phyloP scores from a whole-genome alignment of 2,329 filamentous ascomycete genomes.

The Purpureocillium takamizusanense region DNA sequence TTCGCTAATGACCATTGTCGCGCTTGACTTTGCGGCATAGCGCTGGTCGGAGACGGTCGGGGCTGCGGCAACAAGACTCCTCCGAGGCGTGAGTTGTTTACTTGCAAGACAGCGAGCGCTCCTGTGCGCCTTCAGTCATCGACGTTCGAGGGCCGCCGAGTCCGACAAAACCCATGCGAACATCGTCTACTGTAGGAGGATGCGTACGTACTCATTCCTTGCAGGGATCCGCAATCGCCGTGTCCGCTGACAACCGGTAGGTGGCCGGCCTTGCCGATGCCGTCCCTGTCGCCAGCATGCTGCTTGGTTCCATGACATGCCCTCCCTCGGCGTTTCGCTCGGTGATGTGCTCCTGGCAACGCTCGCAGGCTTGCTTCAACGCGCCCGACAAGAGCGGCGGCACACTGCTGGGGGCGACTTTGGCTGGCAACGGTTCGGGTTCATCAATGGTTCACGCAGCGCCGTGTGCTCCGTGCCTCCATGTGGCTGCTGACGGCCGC shows the following conservation, averaged over 20 bases:
- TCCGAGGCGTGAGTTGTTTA: constrained; percentile 23
- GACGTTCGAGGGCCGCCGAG: too few species aligned
- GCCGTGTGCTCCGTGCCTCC: constrained; percentile 8
- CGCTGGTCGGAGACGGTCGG: constrained; percentile 19
- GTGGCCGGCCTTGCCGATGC: constrained; percentile 18
- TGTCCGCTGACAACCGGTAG: constrained; percentile 29
- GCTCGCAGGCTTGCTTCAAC: constrained; percentile 11
- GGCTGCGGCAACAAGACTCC: constrained; percentile 18
- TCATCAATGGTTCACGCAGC: not conserved
- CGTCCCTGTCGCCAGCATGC: constrained; percentile 16
- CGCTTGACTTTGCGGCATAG: constrained; percentile 21
- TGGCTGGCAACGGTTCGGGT: not conserved
- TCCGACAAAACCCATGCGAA: too few species aligned
- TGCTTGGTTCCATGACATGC: constrained; percentile 21
- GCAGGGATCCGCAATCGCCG: constrained; percentile 17
- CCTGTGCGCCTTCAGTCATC: too few species aligned
- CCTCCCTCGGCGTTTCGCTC: constrained; percentile 21
- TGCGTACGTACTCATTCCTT: too few species aligned
- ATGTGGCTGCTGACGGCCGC: constrained; percentile 14
- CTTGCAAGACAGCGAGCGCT: too few species aligned
- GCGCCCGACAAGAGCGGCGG: too few species aligned
- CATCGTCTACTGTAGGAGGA: too few species aligned
- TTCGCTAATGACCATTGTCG: constrained; percentile 19
- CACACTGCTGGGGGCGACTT: too few species aligned
- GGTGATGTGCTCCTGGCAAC: constrained; percentile 24